These are phyloP conservation scores for Forsythia suspensa DNA, from an alignment of 257 asterid genomes.

Conservation along the genomic window DNA sequence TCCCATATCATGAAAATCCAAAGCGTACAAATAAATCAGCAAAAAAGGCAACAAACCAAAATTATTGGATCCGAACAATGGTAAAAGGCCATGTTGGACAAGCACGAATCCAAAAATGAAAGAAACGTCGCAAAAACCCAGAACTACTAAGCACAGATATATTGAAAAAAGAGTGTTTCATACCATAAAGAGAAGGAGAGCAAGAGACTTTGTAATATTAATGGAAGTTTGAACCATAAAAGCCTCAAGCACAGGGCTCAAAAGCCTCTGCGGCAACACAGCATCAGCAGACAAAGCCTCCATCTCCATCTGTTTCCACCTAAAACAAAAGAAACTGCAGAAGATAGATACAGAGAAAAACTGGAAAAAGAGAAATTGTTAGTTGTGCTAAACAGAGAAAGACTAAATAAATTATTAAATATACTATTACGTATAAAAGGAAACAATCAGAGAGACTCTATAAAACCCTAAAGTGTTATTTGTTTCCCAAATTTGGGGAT, in stretches of 20 bases:
- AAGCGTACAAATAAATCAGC: not conserved
- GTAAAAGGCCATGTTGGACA: not conserved
- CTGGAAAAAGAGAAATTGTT: not conserved
- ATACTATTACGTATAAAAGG: not conserved
- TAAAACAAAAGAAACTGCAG: slow-evolving; percentile 20
- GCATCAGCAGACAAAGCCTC: slow-evolving; percentile 29
- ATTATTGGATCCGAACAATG: not conserved
- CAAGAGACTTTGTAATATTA: slow-evolving; percentile 22
- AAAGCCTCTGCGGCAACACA: slow-evolving; percentile 21
- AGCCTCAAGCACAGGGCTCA: slow-evolving; percentile 28
- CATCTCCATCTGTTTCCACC: slow-evolving; percentile 25
- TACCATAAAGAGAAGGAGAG: slow-evolving; percentile 31
- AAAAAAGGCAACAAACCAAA: not conserved
- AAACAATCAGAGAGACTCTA: slow-evolving; percentile 1
- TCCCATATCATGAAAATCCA: not conserved
- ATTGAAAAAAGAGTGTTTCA: not conserved
- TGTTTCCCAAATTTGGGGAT: slow-evolving; percentile 18
- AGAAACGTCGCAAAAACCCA: not conserved
- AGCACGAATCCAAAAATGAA: not conserved
- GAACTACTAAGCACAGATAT: not conserved
- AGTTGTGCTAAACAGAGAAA: slow-evolving; percentile 11
- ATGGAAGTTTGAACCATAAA: slow-evolving; percentile 26
- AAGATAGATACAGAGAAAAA: not conserved
- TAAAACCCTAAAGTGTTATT: slow-evolving; percentile 22
- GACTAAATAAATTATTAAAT: not conserved